Conservation (phyloP, 169 alveolate genomes). For the Plasmodium gallinaceum region DNA sequence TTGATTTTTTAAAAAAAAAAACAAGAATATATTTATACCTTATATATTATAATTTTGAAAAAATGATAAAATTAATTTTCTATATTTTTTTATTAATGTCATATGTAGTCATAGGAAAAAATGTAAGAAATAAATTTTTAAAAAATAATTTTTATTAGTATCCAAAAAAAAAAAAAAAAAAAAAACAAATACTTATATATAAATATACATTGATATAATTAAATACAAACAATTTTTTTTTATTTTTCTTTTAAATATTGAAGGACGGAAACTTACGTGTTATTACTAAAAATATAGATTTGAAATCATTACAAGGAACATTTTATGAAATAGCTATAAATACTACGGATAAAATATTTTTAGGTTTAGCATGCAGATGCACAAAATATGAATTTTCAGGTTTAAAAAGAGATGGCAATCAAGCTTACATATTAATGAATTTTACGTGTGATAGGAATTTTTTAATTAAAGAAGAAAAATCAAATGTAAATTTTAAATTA, state of each 20-base stretch:
- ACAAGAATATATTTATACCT: no score
- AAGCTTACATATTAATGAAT: conserved; percentile 16
- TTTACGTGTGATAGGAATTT: conserved; percentile 53
- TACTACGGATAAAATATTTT: conserved; percentile 68
- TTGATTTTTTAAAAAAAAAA: no score
- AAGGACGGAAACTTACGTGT: conserved; percentile 56
- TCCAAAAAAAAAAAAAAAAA: no score
- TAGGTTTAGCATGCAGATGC: conserved; percentile 73
- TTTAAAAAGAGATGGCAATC: conserved; percentile 51
- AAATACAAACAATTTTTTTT: not conserved
- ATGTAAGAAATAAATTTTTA: no score
- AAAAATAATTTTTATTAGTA: no score
- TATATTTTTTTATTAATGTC: no score
- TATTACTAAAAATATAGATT: conserved; percentile 47
- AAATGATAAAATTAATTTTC: no score
- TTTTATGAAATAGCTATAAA: conserved; percentile 69
- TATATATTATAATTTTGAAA: no score
- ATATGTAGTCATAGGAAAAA: no score
- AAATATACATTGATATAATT: not conserved
- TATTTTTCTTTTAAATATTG: conserved; percentile 16
- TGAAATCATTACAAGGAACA: conserved; percentile 50
- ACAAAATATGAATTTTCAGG: conserved; percentile 70
- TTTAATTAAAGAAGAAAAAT: conserved; percentile 46
- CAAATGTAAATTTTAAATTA: conserved; percentile 53
- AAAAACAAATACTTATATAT: no score